These are phyloP conservation scores for Hypholoma sublateritium DNA, from an alignment of 768 basidiomycete species.

Conservation along the genomic window DNA sequence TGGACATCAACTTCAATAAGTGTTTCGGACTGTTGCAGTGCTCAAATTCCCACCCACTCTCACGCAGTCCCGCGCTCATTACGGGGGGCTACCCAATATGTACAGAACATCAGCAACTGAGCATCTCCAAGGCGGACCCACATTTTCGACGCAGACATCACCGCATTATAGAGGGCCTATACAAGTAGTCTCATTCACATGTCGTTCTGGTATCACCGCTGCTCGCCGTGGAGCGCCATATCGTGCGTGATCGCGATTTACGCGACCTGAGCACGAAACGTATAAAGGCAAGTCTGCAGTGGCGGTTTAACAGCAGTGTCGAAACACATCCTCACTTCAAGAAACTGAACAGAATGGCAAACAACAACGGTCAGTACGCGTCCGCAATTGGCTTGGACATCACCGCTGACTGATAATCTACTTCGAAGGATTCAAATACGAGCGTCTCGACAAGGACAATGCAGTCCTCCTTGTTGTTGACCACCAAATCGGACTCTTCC, in stretches of 20 bases:
- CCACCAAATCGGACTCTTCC: conserved; percentile 48
- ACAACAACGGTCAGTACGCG: not conserved
- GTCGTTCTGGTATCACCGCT: not conserved
- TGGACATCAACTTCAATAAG: too few species aligned
- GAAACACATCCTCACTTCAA: not conserved
- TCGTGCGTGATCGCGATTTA: not conserved
- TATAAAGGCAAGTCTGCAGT: not conserved
- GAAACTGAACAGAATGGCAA: not conserved
- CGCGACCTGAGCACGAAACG: not conserved
- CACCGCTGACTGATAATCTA: too few species aligned
- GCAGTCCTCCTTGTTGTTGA: conserved; percentile 45
- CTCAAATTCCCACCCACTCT: too few species aligned
- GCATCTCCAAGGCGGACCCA: too few species aligned
- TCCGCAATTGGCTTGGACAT: not conserved
- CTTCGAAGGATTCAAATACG: not conserved
- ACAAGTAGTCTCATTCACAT: not conserved
- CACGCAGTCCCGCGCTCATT: too few species aligned
- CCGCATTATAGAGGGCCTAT: not conserved
- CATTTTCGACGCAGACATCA: too few species aligned
- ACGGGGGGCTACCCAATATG: too few species aligned
- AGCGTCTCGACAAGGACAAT: conserved; percentile 42
- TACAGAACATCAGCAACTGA: too few species aligned
- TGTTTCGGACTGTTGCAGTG: too few species aligned
- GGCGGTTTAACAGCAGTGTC: too few species aligned
- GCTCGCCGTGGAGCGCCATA: not conserved